Evolutionary conservation across 768 basidiomycete genomes (phyloP), one percentile per base, ranked within the genome.

Genomic region (Xerocomellus chrysenteron): DNA sequence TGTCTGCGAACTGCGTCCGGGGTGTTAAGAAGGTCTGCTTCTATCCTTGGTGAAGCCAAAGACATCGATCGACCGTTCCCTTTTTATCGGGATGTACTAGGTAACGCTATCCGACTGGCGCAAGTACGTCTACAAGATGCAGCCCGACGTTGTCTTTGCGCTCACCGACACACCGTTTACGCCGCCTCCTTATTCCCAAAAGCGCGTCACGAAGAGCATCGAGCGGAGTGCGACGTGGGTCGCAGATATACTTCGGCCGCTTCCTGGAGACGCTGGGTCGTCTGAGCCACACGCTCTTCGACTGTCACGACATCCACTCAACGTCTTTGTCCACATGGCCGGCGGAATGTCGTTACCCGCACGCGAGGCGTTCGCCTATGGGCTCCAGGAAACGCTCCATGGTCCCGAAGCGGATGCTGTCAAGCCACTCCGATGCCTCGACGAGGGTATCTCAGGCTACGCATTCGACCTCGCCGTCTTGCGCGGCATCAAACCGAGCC

Each of bases 371-470:
- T 94, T 92, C 65, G 73, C 90, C 0, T 68, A 80, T 0, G 75
- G 73, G 17, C 76, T 94, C 19, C 52, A 76, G 1, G 89, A 90
- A 60, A 72, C 70, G 1, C 74, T 88, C 0, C 75, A 81, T 41
- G 82, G 79, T 2, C 76, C 78, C 5, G 87, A 90, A 41, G 79
- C 78, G 1, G 80, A 80, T 2, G 72, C 74, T 0, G 60, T 88
- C 14, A 71, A 69, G 43, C 86, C 84, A 0, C 68, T 86, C 19
- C 71, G 70, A 12, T 80, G 70, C 21, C 77, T 93, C 8, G 87
- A 92, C 66, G 83, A 89, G 2, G 87, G 85, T 9, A 74, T 92
- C 16, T 50, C 73, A 0, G 92, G 92, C 3, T 92, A 93, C 65
- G 73, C 78, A 10, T 80, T 92, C 61, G 88, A 94, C 59, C 79